phyloP scores from a whole-genome alignment of 1,284 basidiomycete species.

The Amylostereum chailletii region DNA sequence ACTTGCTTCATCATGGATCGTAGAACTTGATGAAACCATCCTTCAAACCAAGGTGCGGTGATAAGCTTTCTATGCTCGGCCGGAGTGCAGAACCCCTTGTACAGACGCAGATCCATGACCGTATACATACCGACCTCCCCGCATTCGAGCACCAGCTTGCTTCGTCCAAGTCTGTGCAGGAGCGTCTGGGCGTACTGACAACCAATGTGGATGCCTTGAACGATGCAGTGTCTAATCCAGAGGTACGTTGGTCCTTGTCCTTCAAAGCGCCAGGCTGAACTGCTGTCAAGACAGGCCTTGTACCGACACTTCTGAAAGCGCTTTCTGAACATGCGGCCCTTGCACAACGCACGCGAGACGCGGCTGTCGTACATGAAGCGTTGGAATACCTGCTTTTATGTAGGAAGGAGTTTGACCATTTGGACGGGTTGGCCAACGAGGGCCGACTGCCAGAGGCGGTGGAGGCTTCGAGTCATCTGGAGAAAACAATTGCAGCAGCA shows the following conservation, averaged over 20 bases:
- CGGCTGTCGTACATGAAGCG: slow-evolving; percentile 37
- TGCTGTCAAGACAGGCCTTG: slow-evolving; percentile 48
- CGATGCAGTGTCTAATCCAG: slow-evolving; percentile 40
- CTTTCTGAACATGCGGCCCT: slow-evolving; percentile 50
- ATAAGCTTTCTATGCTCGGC: background rate
- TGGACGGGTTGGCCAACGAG: slow-evolving; percentile 28
- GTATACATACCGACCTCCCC: slow-evolving; percentile 54
- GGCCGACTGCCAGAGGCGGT: slow-evolving; percentile 60
- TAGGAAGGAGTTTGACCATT: slow-evolving; percentile 35
- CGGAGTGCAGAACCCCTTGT: slow-evolving; percentile 3
- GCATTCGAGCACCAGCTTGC: slow-evolving; percentile 55
- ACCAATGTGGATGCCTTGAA: slow-evolving; percentile 43
- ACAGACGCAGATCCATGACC: slow-evolving; percentile 58
- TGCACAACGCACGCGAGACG: slow-evolving; percentile 50
- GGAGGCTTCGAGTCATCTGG: slow-evolving; percentile 28
- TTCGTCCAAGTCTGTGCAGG: slow-evolving; percentile 54
- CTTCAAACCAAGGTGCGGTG: slow-evolving; percentile 50
- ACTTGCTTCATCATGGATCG: slow-evolving; percentile 58
- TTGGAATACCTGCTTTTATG: slow-evolving; percentile 47
- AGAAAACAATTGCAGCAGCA: slow-evolving; percentile 34
- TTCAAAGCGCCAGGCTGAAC: slow-evolving; percentile 9
- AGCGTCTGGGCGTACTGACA: slow-evolving; percentile 43
- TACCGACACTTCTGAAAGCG: slow-evolving; percentile 43
- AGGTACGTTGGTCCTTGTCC: slow-evolving; percentile 32
- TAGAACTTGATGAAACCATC: slow-evolving; percentile 63